Base-by-base conservation (phyloP, 148 eudicot species). In the Heliosperma pusillum region DNA sequence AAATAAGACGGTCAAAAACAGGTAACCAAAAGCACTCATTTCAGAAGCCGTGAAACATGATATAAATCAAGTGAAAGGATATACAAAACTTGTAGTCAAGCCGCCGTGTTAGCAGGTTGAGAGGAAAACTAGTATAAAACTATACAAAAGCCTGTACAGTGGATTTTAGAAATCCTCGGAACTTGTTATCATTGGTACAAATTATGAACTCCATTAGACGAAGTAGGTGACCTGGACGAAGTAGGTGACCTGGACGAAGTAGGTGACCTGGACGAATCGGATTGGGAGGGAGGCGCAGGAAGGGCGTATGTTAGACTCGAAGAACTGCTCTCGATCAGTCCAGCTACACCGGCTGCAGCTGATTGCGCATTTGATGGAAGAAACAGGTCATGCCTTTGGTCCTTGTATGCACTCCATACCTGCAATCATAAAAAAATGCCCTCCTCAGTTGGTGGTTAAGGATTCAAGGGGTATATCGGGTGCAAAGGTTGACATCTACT, bases 371-470 rank as follows among this genome's bases (percentile, higher is more conserved):
- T 94, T 65, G 98, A 94, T 77, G 98, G 98, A 67, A 94, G 98
- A 84, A 94, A 94, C 20, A 94, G 87, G 80, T 94, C 98, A 71
- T 94, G 98, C 75, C 85, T 91, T 85, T 94, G 98, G 75, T 94
- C 98, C 71, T 94, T 94, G 82, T 94, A 94, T 29, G 98, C 98
- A 73, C 85, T 87, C 98, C 98, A 94, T 44, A 94, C 90, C 98
- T 94, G 88, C 75, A 76, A 52, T 36, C 75, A 25, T 21, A 53
- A 63, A 74, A 13, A n/a, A n/a, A 73, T 50, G 33, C 76, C 11
- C 12, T 30, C 17, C 7, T 16, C 11, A 40, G 27, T 10, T 61
- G 9, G 66, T 50, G 17, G 55, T 50, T 17, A 16, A 15, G 55
- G 55, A 2, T 12, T 50, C 19, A 50, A 50, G 17, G 55, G 55